Evolutionary conservation across 2,329 filamentous ascomycete species (phyloP).

Genomic region (Leptographium procerum): DNA sequence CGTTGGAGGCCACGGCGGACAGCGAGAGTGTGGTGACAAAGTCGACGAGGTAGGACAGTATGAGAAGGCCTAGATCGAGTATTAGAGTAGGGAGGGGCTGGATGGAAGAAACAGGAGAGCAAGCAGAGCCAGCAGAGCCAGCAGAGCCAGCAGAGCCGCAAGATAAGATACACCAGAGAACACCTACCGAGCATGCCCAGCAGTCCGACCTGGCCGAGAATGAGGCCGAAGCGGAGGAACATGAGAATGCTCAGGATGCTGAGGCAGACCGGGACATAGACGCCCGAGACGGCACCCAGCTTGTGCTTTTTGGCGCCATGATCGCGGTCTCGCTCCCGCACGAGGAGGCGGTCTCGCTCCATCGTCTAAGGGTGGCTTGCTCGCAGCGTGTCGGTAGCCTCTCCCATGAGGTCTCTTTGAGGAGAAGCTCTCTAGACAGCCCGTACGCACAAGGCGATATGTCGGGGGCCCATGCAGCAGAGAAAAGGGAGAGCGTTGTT

Average conservation of each 20-base stretch:
- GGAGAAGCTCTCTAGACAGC: too few relatives aligned
- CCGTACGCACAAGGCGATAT: not conserved
- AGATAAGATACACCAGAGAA: too few relatives aligned
- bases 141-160: too few relatives aligned
- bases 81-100: too few relatives aligned
- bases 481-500: too few relatives aligned
- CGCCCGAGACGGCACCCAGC: constrained; percentile 64
- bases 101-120: not conserved
- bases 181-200: constrained; percentile 66
- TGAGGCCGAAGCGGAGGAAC: constrained; percentile 81
- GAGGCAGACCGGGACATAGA: constrained; percentile 80
- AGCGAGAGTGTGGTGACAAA: constrained; percentile 77
- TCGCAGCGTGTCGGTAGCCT: not conserved
- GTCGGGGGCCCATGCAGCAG: not conserved
- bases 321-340: constrained; percentile 6
- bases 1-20: constrained; percentile 82
- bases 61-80: constrained; percentile 47
- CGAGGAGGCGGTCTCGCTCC: constrained; percentile 21
- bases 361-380: constrained; percentile 11
- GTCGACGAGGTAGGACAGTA: constrained; percentile 68
- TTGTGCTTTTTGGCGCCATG: constrained; percentile 38
- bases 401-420: too few relatives aligned
- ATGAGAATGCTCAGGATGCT: constrained; percentile 87
- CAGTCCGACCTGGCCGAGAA: constrained; percentile 69
- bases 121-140: not conserved